Conservation (phyloP, 495 filamentous ascomycete genomes). For the Xylaria nigripes region DNA sequence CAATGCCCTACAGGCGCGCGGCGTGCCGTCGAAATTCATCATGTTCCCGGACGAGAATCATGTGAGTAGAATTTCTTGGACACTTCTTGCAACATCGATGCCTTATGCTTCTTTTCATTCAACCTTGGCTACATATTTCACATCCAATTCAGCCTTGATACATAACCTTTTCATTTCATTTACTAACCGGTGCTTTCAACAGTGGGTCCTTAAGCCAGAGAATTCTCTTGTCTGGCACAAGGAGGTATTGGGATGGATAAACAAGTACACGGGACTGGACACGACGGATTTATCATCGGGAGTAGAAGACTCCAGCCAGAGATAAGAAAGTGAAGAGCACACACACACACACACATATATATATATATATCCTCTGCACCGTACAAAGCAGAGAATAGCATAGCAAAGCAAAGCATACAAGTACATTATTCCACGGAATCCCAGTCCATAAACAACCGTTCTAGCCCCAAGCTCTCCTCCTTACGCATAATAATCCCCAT, state of each 20-base stretch:
- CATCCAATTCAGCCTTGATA: too few species aligned
- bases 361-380: background rate
- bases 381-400: too few species aligned
- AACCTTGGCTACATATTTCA: too few species aligned
- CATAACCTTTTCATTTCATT: background rate
- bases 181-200: constrained; percentile 15
- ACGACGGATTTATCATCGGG: constrained; percentile 14
- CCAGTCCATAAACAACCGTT: too few species aligned
- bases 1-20: constrained; percentile 72
- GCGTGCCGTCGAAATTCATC: constrained; percentile 63
- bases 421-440: too few species aligned
- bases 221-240: constrained; percentile 86
- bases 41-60: constrained; percentile 78
- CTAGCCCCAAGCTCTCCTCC: too few species aligned
- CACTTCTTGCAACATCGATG: background rate
- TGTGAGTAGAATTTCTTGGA: constrained; percentile 27
- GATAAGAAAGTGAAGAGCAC: background rate
- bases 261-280: constrained; percentile 61
- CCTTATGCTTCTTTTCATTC: background rate
- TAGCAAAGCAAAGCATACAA: too few species aligned
- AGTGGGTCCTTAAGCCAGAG: constrained; percentile 90
- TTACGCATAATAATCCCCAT: too few species aligned
- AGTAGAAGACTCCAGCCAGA: constrained; percentile 9
- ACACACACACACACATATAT: too few species aligned
- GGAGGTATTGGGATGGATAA: constrained; percentile 85